phyloP scores from a whole-genome alignment of 257 asterid species.

The Penstemon barbatus region DNA sequence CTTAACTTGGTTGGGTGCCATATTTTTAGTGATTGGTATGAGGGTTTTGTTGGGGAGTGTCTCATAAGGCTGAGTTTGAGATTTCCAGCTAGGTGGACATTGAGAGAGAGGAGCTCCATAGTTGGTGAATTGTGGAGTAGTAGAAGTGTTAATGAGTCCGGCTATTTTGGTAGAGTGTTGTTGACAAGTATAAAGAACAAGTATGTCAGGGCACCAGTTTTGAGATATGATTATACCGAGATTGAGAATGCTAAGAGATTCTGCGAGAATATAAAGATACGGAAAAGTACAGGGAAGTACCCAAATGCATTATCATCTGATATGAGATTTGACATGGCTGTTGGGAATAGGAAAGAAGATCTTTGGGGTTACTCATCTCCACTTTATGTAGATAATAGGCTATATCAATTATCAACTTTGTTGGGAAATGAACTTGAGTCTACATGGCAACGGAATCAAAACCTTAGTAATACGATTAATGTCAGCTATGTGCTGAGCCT shows the following conservation, averaged over 20 bases:
- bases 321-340: slow-evolving; percentile 68
- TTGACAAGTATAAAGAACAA: slow-evolving; percentile 41
- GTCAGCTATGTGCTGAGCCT: slow-evolving; percentile 62
- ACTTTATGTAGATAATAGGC: slow-evolving; percentile 51
- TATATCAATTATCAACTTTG: slow-evolving; percentile 24
- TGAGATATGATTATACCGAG: slow-evolving; percentile 66
- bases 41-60: slow-evolving; percentile 67
- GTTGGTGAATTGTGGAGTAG: slow-evolving; percentile 85
- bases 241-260: slow-evolving; percentile 46
- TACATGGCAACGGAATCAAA: slow-evolving; percentile 34
- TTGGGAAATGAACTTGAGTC: slow-evolving; percentile 30
- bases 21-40: slow-evolving; percentile 54
- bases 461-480: slow-evolving; percentile 40
- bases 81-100: slow-evolving; percentile 63
- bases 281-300: slow-evolving; percentile 49
- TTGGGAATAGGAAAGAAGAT: slow-evolving; percentile 44
- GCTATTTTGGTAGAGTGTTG: slow-evolving; percentile 59
- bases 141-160: slow-evolving; percentile 51
- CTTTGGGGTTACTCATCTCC: slow-evolving; percentile 67
- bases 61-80: slow-evolving; percentile 68
- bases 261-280: slow-evolving; percentile 48
- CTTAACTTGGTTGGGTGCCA: slow-evolving; percentile 85
- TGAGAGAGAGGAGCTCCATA: slow-evolving; percentile 63
- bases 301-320: slow-evolving; percentile 63
- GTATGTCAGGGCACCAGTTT: slow-evolving; percentile 27